A percentile compares a stretch with the other conserved stretches of the same genome.
These are phyloP conservation scores for Cystobasidiaceae sp. DNA, from an alignment of 1,284 basidiomycete genomes.

Conservation along the genomic window DNA sequence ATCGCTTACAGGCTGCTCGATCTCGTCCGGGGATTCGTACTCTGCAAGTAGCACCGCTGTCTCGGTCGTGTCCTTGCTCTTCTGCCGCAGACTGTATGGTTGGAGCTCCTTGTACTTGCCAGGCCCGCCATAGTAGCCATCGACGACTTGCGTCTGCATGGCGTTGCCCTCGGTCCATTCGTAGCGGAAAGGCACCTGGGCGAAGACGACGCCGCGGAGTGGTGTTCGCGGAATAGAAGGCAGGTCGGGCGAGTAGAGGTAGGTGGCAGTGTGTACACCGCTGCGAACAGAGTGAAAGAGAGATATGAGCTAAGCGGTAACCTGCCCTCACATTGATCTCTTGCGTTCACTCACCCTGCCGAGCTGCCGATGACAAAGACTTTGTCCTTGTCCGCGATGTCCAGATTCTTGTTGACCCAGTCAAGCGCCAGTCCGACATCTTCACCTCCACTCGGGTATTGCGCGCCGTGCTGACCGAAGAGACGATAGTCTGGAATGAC, in stretches of 20 bases:
- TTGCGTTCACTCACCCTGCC: constrained; percentile 8
- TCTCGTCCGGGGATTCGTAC: constrained; percentile 3
- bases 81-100: constrained; percentile 2
- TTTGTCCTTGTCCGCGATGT: neutral
- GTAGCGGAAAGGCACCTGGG: constrained; percentile 21
- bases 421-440: constrained; percentile 14
- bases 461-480: neutral
- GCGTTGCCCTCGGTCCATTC: neutral
- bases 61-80: constrained; percentile 21
- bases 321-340: neutral
- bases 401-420: constrained; percentile 16
- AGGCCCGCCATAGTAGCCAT: constrained; percentile 2
- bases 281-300: neutral
- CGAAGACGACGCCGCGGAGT: constrained; percentile 8
- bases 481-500: constrained; percentile 22
- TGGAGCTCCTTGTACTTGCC: neutral
- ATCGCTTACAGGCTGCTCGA: constrained; percentile 3
- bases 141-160: neutral
- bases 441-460: constrained; percentile 20
- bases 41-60: constrained; percentile 2
- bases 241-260: constrained; percentile 7
- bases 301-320: no score
- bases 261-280: constrained; percentile 9
- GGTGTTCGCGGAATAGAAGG: constrained; percentile 3
- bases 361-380: constrained; percentile 22